Evolutionary conservation across 352 stramenopile species (phyloP), one percentile per base, ranked within the genome.

Genomic region (Pythium sukuiense): DNA sequence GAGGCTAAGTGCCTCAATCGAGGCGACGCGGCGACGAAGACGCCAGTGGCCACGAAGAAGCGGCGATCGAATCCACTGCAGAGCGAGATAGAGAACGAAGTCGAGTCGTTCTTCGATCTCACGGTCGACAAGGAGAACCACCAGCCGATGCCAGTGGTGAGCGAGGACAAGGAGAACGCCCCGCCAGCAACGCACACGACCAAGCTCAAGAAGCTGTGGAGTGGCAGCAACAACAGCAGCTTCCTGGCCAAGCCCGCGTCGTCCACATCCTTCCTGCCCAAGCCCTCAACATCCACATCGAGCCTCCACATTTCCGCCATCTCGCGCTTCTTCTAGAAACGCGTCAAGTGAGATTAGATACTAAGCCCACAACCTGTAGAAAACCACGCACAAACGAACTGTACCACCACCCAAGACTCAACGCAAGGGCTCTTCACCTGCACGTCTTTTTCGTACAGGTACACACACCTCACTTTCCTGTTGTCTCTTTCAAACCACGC

Each of bases 1-100:
- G 72, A 68, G 33, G 52, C 56, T 1, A 88, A 86, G 59, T 92
- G 85, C 63, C 76, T 65, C 48, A 93, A 93, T 57, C 78, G 70
- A 52, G 68, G 66, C 45, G 66, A 74, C 16, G 57, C 27, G 7
- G 33, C 55, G 16, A 56, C 74, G 4, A 67, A 56, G 33, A 6
- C 50, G 7, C 16, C 26, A 14, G 27, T 26, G 3, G 5, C 41
- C 41, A 48, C 24, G 41, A 78, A 70, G 37, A 72, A 69, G 43
- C 66, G 45, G 8, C 39, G 54, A 11, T 74, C 59, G 16, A 56
- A 74, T 54, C 52, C 53, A 26, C 45, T 64, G 6, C 14, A 53
- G 1, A 29, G 68, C 43, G 65, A 72, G 52, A 77, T 76, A 37
- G 73, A 74, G 69, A 75, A 75, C 48, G 70, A 80, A 67, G 70